phyloP scores from a whole-genome alignment of 306 rosid species.

The Astragalus glycyphyllos region DNA sequence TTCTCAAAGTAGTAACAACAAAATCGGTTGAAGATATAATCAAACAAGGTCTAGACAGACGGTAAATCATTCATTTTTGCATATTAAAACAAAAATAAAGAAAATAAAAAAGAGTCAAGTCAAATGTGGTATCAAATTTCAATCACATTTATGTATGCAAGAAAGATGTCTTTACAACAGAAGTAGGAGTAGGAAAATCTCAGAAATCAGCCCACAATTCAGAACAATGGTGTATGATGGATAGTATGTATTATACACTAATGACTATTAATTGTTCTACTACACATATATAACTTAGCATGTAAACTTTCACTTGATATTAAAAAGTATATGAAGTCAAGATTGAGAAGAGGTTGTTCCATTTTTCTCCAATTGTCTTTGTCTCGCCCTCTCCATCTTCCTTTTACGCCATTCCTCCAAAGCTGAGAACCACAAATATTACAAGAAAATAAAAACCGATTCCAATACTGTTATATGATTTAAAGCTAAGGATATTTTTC shows the following conservation, averaged over 20 bases:
- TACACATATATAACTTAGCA: constrained; percentile 1
- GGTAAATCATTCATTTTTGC: not conserved
- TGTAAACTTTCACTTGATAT: constrained; percentile 23
- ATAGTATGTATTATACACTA: constrained; percentile 31
- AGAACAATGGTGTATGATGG: constrained; percentile 9
- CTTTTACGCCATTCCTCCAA: constrained; percentile 97
- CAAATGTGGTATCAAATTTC: not conserved
- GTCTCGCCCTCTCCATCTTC: constrained; percentile 95
- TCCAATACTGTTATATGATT: not conserved
- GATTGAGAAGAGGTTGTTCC: constrained; percentile 66
- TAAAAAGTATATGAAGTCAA: constrained; percentile 38
- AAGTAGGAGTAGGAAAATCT: not conserved
- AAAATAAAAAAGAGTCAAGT: not conserved
- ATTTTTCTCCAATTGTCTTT: constrained; percentile 80
- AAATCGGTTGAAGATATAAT: not conserved
- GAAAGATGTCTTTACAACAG: constrained; percentile 18
- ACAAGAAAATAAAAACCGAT: constrained; percentile 27
- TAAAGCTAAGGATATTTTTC: not conserved
- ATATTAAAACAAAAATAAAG: not conserved
- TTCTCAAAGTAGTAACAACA: not conserved
- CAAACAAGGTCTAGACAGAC: not conserved
- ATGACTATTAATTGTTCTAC: not conserved
- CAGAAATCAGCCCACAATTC: constrained; percentile 11
- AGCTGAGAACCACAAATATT: constrained; percentile 63
- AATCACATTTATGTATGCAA: constrained; percentile 8